Conservation (phyloP, 2,329 filamentous ascomycete species). For the Aspergillus versicolor region DNA sequence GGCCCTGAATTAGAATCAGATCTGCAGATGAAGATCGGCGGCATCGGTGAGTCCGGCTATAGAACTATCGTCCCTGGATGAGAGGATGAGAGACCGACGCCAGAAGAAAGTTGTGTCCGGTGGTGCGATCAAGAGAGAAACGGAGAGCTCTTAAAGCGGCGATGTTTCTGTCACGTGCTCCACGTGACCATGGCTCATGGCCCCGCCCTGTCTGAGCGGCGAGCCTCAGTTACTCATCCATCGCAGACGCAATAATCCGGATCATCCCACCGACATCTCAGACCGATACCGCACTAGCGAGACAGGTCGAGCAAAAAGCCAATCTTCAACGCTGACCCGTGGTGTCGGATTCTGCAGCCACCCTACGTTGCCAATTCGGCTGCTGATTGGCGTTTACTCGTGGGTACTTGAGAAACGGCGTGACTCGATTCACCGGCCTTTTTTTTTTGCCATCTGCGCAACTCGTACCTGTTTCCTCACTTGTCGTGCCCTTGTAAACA, state of each 20-base stretch:
- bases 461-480: neutral
- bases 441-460: conserved; percentile 7
- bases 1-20: neutral
- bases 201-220: neutral
- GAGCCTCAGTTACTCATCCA: conserved; percentile 1
- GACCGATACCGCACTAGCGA: neutral
- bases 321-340: neutral
- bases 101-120: no score
- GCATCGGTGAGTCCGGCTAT: neutral
- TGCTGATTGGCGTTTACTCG: neutral
- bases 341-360: neutral
- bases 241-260: conserved; percentile 1
- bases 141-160: neutral
- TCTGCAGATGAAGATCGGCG: neutral
- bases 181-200: neutral
- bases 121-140: no score
- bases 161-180: neutral
- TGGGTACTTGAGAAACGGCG: neutral
- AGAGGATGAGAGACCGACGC: neutral
- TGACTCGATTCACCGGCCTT: neutral
- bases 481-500: neutral
- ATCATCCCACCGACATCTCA: conserved; percentile 5
- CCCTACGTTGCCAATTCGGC: neutral
- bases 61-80: neutral
- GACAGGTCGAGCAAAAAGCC: neutral